Base-by-base conservation (phyloP, 331 rosid species). In the Cydonia oblonga region DNA sequence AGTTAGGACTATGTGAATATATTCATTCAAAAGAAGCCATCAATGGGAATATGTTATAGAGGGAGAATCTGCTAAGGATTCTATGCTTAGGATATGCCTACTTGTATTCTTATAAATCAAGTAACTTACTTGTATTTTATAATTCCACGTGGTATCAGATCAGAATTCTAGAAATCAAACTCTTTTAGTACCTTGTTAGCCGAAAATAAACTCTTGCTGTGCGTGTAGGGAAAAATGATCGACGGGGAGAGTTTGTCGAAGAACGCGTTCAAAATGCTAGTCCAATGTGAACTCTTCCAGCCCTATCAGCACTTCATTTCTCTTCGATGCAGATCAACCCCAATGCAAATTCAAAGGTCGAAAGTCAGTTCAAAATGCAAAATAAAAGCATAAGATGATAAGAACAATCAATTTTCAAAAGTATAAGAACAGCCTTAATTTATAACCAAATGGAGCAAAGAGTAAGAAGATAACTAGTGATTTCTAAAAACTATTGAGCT, bases 261-360 rank as follows among this genome's bases (percentile, higher is more conserved):
- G 23, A 35, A 30, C 46, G 14, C 14, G 46, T 23, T 25, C 4
- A 14, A 60, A 4, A 23, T 12, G 46, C 73, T 38, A 79, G 54
- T 82, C 86, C 81, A 82, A 56, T 64, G 80, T 44, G 72, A 83
- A 86, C 69, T 78, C 85, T 75, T 86, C 89, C n/a, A 86, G 78
- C 89, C 89, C 81, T 75, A 80, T 69, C 23, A 83, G 76, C 59
- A 83, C 84, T 71, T 86, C 89, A 73, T 86, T 86, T 68, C 85
- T 86, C 87, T 86, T 53, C 53, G 70, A 49, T 28, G 73, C 68
- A 68, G 6, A 56, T 51, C 52, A 25, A 32, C 11, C 57, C 54
- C 66, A 51, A 14, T 51, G 44, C 52, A 56, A 60, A 25, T 30
- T 26, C 24, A 25, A 54, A 23, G 18, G 1, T 54, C 24, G 7